Percentiles rank a stretch among this genome's conserved stretches.
Conservation (phyloP, 106 monocot species). For the Hemerocallis citrina region DNA sequence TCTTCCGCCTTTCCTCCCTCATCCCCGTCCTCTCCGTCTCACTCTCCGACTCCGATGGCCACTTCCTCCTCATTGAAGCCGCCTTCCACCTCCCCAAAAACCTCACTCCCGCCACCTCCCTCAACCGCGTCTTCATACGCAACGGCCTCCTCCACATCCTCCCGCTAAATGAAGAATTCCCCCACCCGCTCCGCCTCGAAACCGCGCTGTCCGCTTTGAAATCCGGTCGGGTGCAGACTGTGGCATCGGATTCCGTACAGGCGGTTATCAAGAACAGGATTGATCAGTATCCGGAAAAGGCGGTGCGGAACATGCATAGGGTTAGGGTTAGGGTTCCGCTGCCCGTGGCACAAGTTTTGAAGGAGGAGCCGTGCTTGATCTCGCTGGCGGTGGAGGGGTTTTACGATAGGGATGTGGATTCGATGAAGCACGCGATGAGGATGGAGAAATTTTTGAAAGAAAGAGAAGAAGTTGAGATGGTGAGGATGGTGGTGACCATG, state of each 20-base stretch:
- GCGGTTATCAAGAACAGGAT: conserved; percentile 23
- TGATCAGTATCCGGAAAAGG: conserved; percentile 50
- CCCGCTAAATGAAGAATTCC: conserved; percentile 23
- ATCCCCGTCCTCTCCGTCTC: conserved; percentile 44
- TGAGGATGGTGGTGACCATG: too few relatives aligned
- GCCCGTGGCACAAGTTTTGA: conserved; percentile 35
- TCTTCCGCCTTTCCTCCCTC: conserved; percentile 36
- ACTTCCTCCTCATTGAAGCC: conserved; percentile 94
- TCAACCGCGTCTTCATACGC: conserved; percentile 75
- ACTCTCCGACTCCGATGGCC: conserved; percentile 84
- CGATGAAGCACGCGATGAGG: background rate
- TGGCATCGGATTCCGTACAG: conserved; percentile 52
- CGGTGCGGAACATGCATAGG: conserved; percentile 50
- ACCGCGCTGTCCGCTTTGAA: conserved; percentile 38
- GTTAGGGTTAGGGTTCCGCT: conserved; percentile 61
- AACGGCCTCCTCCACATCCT: conserved; percentile 63
- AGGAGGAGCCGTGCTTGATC: background rate
- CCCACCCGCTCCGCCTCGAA: conserved; percentile 17
- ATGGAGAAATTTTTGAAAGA: background rate
- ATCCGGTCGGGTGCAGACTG: conserved; percentile 25
- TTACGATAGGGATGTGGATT: background rate
- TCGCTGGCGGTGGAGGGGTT: background rate
- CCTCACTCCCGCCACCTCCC: conserved; percentile 55
- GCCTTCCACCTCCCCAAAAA: conserved; percentile 70
- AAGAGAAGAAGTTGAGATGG: background rate